Evolutionary conservation across 768 basidiomycete species (phyloP).

Genomic region (Erythrobasidium yunnanense): DNA sequence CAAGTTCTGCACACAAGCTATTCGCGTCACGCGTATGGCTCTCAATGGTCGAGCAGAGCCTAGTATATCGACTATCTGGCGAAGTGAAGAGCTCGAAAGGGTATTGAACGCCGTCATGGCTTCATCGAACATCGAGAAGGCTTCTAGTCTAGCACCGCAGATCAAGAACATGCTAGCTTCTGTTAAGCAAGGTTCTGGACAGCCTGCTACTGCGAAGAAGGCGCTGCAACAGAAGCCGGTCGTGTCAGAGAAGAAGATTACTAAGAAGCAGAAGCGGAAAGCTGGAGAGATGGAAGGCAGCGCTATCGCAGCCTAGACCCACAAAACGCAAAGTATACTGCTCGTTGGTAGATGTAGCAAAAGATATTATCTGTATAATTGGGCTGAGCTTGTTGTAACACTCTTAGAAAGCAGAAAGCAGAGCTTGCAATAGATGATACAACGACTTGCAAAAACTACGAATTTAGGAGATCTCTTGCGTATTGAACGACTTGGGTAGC

Average conservation of each 20-base stretch:
- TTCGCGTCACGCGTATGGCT: not conserved
- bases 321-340: too few relatives aligned
- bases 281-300: not conserved
- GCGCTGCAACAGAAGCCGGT: too few relatives aligned
- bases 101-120: too few relatives aligned
- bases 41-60: not conserved
- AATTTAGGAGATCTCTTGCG: not conserved
- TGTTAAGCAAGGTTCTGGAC: too few relatives aligned
- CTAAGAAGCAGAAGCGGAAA: not conserved
- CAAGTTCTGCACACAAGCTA: conserved; percentile 2
- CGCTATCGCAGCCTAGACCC: not conserved
- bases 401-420: not conserved
- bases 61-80: not conserved
- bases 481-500: conserved; percentile 1
- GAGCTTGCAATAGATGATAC: not conserved
- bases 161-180: too few relatives aligned
- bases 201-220: too few relatives aligned
- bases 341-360: too few relatives aligned
- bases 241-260: not conserved
- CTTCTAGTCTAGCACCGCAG: too few relatives aligned
- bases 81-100: not conserved
- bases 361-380: not conserved
- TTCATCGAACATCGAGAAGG: too few relatives aligned
- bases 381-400: not conserved
- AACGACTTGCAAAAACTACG: not conserved